A percentile compares a stretch with the other conserved stretches of the same genome.
These are phyloP conservation scores for Stachybotrys elegans DNA, from an alignment of 2,329 filamentous ascomycete genomes.

Conservation along the genomic window DNA sequence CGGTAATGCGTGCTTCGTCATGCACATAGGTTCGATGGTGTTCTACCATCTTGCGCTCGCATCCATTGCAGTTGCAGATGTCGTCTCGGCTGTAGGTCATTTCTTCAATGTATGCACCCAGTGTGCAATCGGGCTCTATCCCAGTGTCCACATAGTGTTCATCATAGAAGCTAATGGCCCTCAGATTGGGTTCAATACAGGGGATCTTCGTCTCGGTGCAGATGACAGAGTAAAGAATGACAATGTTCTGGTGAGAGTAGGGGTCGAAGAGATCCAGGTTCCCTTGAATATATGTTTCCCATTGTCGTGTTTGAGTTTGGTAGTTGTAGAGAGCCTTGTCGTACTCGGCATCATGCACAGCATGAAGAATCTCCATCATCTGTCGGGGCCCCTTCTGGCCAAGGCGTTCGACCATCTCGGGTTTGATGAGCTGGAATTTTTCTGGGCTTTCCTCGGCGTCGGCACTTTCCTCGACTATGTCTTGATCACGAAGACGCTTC, in stretches of 20 bases:
- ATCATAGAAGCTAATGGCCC: conserved; percentile 89
- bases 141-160: conserved; percentile 73
- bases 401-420: conserved; percentile 88
- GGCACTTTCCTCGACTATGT: conserved; percentile 49
- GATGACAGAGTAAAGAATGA: conserved; percentile 87
- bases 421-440: conserved; percentile 85
- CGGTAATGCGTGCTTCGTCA: conserved; percentile 86
- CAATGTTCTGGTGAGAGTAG: conserved; percentile 92
- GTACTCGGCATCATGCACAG: conserved; percentile 94
- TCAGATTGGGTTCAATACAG: conserved; percentile 84
- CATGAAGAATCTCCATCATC: conserved; percentile 88
- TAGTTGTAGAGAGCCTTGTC: conserved; percentile 94
- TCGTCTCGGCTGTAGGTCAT: conserved; percentile 71
- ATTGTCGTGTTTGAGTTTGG: conserved; percentile 87
- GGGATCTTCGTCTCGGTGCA: conserved; percentile 92
- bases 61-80: conserved; percentile 78
- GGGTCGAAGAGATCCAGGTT: conserved; percentile 90
- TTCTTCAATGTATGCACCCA: conserved; percentile 94
- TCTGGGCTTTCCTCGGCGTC: conserved; percentile 61
- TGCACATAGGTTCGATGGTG: conserved; percentile 97
- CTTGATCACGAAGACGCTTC: conserved; percentile 75
- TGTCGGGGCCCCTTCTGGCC: conserved; percentile 76
- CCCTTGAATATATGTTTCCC: conserved; percentile 90
- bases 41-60: conserved; percentile 82
- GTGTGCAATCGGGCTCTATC: conserved; percentile 80